These are phyloP conservation scores for Penicillium taxi DNA, from an alignment of 495 filamentous ascomycete genomes.

Conservation along the genomic window DNA sequence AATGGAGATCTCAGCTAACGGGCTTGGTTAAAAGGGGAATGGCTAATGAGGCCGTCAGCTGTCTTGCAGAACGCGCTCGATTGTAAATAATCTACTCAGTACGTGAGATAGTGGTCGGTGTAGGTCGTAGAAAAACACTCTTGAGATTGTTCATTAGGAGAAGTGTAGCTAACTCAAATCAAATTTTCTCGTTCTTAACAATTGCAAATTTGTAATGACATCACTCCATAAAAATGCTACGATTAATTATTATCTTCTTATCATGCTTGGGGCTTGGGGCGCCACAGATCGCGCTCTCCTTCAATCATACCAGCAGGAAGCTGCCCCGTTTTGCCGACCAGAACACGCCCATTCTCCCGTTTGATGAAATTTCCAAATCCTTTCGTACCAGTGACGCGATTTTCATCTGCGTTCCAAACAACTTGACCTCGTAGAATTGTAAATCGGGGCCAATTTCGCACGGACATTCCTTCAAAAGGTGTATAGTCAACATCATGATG, in stretches of 20 bases:
- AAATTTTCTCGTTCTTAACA: no score
- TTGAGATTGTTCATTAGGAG: no score
- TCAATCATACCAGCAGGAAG: slow-evolving; percentile 3
- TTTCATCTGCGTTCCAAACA: slow-evolving; percentile 45
- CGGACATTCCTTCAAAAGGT: slow-evolving; percentile 5
- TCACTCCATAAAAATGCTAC: no score
- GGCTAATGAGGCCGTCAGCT: background rate
- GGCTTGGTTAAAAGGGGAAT: background rate
- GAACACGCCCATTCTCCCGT: slow-evolving; percentile 16
- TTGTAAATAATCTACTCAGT: no score
- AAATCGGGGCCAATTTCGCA: slow-evolving; percentile 51
- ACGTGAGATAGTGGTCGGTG: no score
- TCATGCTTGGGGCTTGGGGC: background rate
- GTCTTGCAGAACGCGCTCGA: background rate
- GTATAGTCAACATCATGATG: slow-evolving; percentile 7
- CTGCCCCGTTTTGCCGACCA: slow-evolving; percentile 3
- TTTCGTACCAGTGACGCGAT: slow-evolving; percentile 41
- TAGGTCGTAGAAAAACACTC: no score
- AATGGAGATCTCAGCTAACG: background rate
- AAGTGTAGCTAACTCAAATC: no score
- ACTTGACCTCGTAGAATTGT: slow-evolving; percentile 53
- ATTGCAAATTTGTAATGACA: no score
- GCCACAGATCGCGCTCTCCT: slow-evolving; percentile 4
- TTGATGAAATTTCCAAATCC: slow-evolving; percentile 43
- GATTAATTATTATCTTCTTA: background rate